Conservation (phyloP, 2,329 filamentous ascomycete species). For the Arthrocladium fulminans region DNA sequence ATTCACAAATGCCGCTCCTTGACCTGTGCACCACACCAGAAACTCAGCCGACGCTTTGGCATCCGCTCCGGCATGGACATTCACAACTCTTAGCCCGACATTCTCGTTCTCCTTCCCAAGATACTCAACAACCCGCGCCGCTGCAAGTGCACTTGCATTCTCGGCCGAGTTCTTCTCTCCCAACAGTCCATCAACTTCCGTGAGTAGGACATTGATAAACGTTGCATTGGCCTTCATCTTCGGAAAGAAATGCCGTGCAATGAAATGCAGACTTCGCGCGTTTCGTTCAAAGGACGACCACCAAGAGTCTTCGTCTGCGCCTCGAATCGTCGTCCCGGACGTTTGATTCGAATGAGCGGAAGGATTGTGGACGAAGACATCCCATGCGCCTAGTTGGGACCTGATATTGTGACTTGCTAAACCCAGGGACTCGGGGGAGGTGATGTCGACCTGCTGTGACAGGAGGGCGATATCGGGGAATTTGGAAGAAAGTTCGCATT, state of each 20-base stretch:
- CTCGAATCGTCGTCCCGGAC: conserved; percentile 22
- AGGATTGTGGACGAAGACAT: conserved; percentile 34
- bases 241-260: conserved; percentile 38
- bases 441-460: conserved; percentile 37
- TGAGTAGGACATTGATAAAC: conserved; percentile 29
- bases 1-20: conserved; percentile 33
- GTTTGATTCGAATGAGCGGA: conserved; percentile 5
- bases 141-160: conserved; percentile 36
- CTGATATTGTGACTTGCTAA: conserved; percentile 28
- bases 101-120: conserved; percentile 33
- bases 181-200: conserved; percentile 5
- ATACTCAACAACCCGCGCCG: conserved; percentile 36
- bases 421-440: conserved; percentile 29
- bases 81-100: conserved; percentile 5
- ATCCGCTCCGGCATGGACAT: not conserved
- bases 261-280: conserved; percentile 31
- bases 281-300: conserved; percentile 43
- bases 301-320: conserved; percentile 31
- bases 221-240: conserved; percentile 15
- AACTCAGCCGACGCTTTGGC: conserved; percentile 24
- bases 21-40: conserved; percentile 31
- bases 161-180: conserved; percentile 26
- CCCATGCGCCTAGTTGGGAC: conserved; percentile 28
- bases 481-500: conserved; percentile 25
- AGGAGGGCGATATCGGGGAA: conserved; percentile 28